Base-by-base conservation (phyloP, 140 eudicot species). In the Cichorium intybus region DNA sequence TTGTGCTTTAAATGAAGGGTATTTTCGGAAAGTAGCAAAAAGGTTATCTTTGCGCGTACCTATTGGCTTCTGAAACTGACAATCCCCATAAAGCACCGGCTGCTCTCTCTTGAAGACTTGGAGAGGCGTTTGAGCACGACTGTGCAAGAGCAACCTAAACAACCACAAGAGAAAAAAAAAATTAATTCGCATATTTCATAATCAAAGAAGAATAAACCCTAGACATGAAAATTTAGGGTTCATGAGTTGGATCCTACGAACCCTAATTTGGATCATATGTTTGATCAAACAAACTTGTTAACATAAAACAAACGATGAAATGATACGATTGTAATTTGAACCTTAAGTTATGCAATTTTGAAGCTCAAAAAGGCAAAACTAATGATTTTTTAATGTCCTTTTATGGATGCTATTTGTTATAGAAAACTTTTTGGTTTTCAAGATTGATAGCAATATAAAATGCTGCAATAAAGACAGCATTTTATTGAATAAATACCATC, bases 51-150 rank as follows among this genome's bases (percentile, higher is more conserved):
- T 73, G 39, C 15, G 69, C 56, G 12, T 74, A 88, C 99, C 99
- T 93, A 76, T 88, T 93, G 56, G 88, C 84, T 84, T 93, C 99
- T 27, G 99, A 93, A 34, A 88, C 97, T 10, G 99, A 93, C 60
- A 93, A 79, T 50, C 95, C 99, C 99, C 99, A 93, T 3, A 93
- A 77, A 63, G 99, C 99, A 56, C 99, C 99, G 37, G 99, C 99
- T 71, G 95, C 99, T 74, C 99, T 84, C 87, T 93, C 99, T 70
- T 93, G 99, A 76, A 93, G 99, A 70, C 97, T 90, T 29, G 89
- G 89, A 61, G 95, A 81, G 46, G 97, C 87, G 53, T 93, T 82
- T 29, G 97, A 57, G 75, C 97, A 89, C 33, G 94, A 85, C 28
- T 71, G 85, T 22, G 99, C 97, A 77, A 93, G 97, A 51, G 95